Percentiles rank a stretch among this genome's conserved stretches.
phyloP scores from a whole-genome alignment of 2,329 filamentous ascomycete species.

The Thielaviopsis cerberus region DNA sequence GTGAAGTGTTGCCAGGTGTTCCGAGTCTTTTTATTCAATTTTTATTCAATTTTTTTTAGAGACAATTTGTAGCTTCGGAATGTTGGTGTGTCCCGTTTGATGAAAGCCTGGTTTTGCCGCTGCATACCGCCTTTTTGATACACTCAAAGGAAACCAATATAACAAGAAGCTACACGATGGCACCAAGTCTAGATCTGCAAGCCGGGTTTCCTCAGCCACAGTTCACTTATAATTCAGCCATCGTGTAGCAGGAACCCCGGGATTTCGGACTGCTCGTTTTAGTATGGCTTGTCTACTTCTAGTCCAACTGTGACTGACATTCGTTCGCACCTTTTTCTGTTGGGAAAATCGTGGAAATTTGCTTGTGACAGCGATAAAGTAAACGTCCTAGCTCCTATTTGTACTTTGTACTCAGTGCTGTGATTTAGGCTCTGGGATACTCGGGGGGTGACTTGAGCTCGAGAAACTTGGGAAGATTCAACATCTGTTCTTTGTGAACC shows the following conservation, averaged over 20 bases:
- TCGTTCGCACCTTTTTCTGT: background rate
- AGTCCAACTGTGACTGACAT: background rate
- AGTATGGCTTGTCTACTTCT: no score
- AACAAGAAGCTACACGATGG: no score
- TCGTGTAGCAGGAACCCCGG: no score
- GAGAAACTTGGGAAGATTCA: no score
- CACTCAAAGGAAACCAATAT: no score
- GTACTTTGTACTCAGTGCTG: background rate
- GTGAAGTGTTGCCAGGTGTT: no score
- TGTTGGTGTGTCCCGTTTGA: background rate
- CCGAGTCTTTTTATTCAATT: background rate
- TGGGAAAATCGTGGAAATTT: background rate
- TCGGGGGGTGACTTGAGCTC: no score
- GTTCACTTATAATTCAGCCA: no score
- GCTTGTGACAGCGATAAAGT: background rate
- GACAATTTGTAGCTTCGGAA: background rate
- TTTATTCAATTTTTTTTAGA: background rate
- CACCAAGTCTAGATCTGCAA: background rate
- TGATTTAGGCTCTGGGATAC: background rate
- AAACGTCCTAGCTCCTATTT: no score
- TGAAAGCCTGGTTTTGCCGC: background rate
- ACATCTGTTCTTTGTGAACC: no score
- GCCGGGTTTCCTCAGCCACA: background rate
- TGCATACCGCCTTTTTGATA: background rate
- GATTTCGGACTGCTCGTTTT: background rate